Conservation (phyloP, 768 basidiomycete species). For the Trametes coccinea region DNA sequence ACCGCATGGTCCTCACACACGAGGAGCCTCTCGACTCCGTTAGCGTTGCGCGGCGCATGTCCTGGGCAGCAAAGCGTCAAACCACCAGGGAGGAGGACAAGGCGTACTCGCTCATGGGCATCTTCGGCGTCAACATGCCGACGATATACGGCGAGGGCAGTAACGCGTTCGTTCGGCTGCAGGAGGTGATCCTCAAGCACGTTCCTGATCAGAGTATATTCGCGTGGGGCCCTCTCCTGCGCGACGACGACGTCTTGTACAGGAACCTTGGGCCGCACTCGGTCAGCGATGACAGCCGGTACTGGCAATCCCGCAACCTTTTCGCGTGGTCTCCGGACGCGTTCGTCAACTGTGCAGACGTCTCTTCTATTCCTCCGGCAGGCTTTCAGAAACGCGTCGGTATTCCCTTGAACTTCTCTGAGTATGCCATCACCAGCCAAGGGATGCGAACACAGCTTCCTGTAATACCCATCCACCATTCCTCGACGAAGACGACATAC, state of each 20-base stretch:
- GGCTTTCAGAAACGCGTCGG: slow-evolving; percentile 5
- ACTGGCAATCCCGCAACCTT: slow-evolving; percentile 17
- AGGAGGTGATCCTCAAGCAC: slow-evolving; percentile 20
- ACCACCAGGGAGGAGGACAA: slow-evolving; percentile 17
- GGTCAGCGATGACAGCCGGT: slow-evolving; percentile 13
- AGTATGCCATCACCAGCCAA: slow-evolving; percentile 13
- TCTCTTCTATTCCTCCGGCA: slow-evolving; percentile 8
- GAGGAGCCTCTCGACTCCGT: slow-evolving; percentile 3
- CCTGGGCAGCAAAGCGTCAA: slow-evolving; percentile 20
- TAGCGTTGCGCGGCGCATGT: slow-evolving; percentile 19
- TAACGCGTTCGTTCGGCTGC: slow-evolving; percentile 16
- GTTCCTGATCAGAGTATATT: slow-evolving; percentile 19
- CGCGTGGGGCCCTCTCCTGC: slow-evolving; percentile 13
- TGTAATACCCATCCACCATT: slow-evolving; percentile 4
- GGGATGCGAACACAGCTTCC: slow-evolving; percentile 13
- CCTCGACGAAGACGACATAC: slow-evolving; percentile 9
- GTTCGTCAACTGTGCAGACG: slow-evolving; percentile 10
- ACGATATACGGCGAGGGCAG: slow-evolving; percentile 19
- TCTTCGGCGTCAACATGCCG: slow-evolving; percentile 21
- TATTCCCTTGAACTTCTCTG: background rate
- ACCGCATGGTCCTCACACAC: slow-evolving; percentile 4
- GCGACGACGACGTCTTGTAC: slow-evolving; percentile 7
- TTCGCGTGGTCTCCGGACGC: slow-evolving; percentile 22
- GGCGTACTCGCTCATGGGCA: slow-evolving; percentile 21
- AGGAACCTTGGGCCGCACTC: background rate